Evolutionary conservation across 441 rosid species (phyloP).

Genomic region (Biscutella laevigata): DNA sequence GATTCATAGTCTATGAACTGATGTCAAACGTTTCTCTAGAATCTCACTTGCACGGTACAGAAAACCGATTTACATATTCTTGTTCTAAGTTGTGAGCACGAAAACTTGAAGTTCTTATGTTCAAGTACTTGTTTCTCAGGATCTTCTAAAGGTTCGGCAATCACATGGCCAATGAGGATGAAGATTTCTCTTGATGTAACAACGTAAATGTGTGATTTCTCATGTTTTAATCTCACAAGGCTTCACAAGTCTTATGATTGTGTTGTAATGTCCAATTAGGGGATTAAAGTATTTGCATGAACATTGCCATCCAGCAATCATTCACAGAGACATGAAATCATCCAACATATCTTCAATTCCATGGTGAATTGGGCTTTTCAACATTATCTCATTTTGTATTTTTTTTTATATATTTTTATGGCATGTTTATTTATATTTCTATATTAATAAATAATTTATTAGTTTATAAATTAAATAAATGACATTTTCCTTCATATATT

Average conservation of each 20-base stretch:
- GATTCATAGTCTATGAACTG: constrained; percentile 72
- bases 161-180: constrained; percentile 79
- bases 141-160: constrained; percentile 56
- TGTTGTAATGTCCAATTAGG: constrained; percentile 6
- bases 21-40: constrained; percentile 87
- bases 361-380: no score
- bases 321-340: constrained; percentile 95
- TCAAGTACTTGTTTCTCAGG: constrained; percentile 36
- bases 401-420: no score
- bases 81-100: neutral
- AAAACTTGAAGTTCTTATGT: neutral
- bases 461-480: no score
- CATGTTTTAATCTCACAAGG: neutral
- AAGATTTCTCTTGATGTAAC: constrained; percentile 83
- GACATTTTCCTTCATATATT: no score
- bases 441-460: no score
- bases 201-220: constrained; percentile 41
- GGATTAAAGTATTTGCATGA: constrained; percentile 86
- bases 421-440: no score
- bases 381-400: no score
- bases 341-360: constrained; percentile 88
- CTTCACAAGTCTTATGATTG: neutral
- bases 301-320: constrained; percentile 77
- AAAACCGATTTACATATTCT: neutral
- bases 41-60: constrained; percentile 73